Conservation (phyloP, 441 rosid species). For the Euphorbia schlechtendalii region DNA sequence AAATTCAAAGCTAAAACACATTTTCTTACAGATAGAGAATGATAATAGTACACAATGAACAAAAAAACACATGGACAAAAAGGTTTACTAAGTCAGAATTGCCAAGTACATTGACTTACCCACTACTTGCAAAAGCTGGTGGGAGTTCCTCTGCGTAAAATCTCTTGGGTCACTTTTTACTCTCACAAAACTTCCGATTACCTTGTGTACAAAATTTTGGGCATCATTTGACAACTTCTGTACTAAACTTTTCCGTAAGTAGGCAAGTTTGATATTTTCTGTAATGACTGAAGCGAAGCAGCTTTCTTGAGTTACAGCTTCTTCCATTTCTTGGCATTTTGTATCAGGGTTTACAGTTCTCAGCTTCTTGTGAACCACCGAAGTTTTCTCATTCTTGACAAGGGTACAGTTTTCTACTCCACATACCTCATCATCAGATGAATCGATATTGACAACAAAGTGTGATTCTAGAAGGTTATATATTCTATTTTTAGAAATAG, state of each 20-base stretch:
- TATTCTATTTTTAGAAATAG: slow-evolving; percentile 15
- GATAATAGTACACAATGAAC: background rate
- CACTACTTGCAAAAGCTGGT: slow-evolving; percentile 48
- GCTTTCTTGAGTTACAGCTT: slow-evolving; percentile 19
- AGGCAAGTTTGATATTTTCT: slow-evolving; percentile 44
- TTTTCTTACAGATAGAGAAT: background rate
- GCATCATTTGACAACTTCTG: slow-evolving; percentile 35
- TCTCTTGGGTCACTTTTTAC: slow-evolving; percentile 40
- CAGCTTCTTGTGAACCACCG: slow-evolving; percentile 10
- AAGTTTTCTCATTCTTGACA: background rate
- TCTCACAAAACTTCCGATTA: slow-evolving; percentile 61
- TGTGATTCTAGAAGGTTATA: slow-evolving; percentile 23
- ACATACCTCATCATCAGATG: slow-evolving; percentile 19
- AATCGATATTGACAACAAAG: slow-evolving; percentile 16
- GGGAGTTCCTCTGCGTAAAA: slow-evolving; percentile 23
- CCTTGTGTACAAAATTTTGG: slow-evolving; percentile 36
- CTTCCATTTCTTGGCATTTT: slow-evolving; percentile 8
- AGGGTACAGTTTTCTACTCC: slow-evolving; percentile 6
- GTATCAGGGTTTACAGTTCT: background rate
- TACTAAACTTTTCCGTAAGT: slow-evolving; percentile 45
- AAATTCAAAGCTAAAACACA: background rate
- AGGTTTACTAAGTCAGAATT: background rate
- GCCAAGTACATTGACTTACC: slow-evolving; percentile 25
- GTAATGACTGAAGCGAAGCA: slow-evolving; percentile 38
- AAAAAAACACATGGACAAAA: background rate